These are phyloP conservation scores for Geranium rotundifolium DNA, from an alignment of 345 rosid species.

Conservation along the genomic window DNA sequence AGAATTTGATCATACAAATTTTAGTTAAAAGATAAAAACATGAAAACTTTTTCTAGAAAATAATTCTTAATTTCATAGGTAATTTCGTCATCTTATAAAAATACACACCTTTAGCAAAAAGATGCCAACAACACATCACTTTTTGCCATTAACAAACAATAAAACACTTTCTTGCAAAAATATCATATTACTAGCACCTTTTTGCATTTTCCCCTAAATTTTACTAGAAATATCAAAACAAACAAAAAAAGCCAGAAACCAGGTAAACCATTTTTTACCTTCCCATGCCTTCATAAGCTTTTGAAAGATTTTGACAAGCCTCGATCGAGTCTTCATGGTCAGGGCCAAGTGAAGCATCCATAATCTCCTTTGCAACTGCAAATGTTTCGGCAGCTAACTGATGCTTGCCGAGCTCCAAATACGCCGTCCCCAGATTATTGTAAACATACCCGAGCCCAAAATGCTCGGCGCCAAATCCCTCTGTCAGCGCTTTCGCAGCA, in stretches of 20 bases:
- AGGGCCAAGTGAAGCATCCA: constrained; percentile 96
- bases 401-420: constrained; percentile 79
- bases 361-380: constrained; percentile 84
- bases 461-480: constrained; percentile 87
- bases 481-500: constrained; percentile 76
- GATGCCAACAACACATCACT: too few species aligned
- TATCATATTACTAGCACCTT: too few species aligned
- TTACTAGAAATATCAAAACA: too few species aligned
- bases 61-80: too few species aligned
- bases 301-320: constrained; percentile 85
- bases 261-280: constrained; percentile 33
- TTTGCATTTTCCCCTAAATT: too few species aligned
- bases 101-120: too few species aligned
- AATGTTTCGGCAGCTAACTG: constrained; percentile 94
- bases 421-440: constrained; percentile 91
- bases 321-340: constrained; percentile 82
- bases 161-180: too few species aligned
- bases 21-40: too few species aligned
- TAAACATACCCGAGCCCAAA: constrained; percentile 85
- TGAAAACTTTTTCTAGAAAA: too few species aligned
- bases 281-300: constrained; percentile 70
- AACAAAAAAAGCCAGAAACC: background rate
- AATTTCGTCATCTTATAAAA: too few species aligned
- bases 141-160: too few species aligned
- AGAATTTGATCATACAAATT: too few species aligned